Evolutionary conservation across 2,329 filamentous ascomycete genomes (phyloP).

Genomic region (Aspergillus transmontanensis): DNA sequence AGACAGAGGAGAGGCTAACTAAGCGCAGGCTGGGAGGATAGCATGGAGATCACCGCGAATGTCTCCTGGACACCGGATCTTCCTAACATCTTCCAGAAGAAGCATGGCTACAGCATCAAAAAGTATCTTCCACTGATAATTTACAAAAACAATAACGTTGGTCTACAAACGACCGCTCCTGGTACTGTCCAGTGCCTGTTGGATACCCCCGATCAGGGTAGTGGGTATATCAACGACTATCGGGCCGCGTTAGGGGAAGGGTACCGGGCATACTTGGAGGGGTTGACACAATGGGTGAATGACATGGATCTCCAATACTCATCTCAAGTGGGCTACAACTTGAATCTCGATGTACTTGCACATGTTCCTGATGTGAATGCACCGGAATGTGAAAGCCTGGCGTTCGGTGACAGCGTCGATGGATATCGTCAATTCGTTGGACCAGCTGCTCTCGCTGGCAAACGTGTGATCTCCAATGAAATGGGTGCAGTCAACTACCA

Average conservation of each 20-base stretch:
- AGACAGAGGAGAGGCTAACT: background rate
- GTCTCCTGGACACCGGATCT: slow-evolving; percentile 40
- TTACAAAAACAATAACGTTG: slow-evolving; percentile 15
- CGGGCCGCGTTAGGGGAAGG: slow-evolving; percentile 10
- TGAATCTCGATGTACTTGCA: slow-evolving; percentile 42
- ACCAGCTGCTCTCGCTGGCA: slow-evolving; percentile 41
- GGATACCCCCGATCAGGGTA: slow-evolving; percentile 11
- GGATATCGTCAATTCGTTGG: slow-evolving; percentile 44
- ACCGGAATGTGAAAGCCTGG: slow-evolving; percentile 43
- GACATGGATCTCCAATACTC: slow-evolving; percentile 37
- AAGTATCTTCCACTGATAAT: slow-evolving; percentile 33
- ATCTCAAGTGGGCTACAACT: slow-evolving; percentile 42
- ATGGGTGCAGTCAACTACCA: slow-evolving; percentile 30
- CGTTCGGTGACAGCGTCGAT: slow-evolving; percentile 39
- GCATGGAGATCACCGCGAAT: slow-evolving; percentile 31
- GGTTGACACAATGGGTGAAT: slow-evolving; percentile 35
- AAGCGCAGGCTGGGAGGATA: slow-evolving; percentile 17
- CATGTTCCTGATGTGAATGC: slow-evolving; percentile 39
- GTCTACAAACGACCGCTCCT: slow-evolving; percentile 7
- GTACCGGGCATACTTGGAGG: slow-evolving; percentile 30
- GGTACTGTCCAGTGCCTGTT: slow-evolving; percentile 12
- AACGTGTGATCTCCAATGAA: slow-evolving; percentile 43
- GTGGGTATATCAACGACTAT: slow-evolving; percentile 13
- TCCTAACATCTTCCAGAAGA: slow-evolving; percentile 27
- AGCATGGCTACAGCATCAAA: slow-evolving; percentile 34